These are phyloP conservation scores for Leccinum longicurvipes DNA, from an alignment of 768 basidiomycete genomes.

Conservation along the genomic window DNA sequence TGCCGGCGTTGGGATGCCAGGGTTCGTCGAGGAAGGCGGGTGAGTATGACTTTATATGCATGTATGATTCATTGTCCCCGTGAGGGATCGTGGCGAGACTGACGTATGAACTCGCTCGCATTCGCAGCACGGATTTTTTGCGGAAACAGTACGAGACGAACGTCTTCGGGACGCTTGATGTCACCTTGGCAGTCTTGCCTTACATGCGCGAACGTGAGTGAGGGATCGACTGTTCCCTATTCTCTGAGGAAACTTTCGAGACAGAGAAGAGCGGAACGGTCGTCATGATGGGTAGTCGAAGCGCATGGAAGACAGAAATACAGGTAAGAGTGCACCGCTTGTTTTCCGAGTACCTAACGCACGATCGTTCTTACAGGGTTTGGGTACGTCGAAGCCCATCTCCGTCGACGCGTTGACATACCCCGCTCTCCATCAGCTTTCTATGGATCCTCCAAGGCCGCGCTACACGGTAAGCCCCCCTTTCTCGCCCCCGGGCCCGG, in stretches of 20 bases:
- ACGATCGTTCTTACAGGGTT: constrained; percentile 6
- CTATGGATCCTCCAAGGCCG: constrained; percentile 59
- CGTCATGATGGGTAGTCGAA: constrained; percentile 54
- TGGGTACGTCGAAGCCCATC: constrained; percentile 16
- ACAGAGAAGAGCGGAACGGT: constrained; percentile 41
- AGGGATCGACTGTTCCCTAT: too few species aligned
- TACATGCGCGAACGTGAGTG: constrained; percentile 40
- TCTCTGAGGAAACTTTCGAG: too few species aligned
- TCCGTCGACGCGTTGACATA: background rate
- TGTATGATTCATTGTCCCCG: background rate
- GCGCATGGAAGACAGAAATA: constrained; percentile 47
- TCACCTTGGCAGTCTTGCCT: constrained; percentile 51
- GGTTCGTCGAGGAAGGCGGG: constrained; percentile 58
- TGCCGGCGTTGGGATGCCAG: constrained; percentile 47
- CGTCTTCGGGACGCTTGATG: constrained; percentile 40
- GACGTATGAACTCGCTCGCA: background rate
- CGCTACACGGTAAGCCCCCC: constrained; percentile 45
- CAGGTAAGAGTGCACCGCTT: constrained; percentile 19
- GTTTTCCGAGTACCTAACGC: background rate
- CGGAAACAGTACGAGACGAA: constrained; percentile 40
- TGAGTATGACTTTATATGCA: constrained; percentile 28
- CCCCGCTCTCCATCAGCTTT: constrained; percentile 34
- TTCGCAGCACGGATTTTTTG: constrained; percentile 30
- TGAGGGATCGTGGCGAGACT: background rate
- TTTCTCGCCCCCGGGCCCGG: background rate